These are phyloP conservation scores for Irpex rosettiformis DNA, from an alignment of 1,284 basidiomycete species.

Conservation along the genomic window DNA sequence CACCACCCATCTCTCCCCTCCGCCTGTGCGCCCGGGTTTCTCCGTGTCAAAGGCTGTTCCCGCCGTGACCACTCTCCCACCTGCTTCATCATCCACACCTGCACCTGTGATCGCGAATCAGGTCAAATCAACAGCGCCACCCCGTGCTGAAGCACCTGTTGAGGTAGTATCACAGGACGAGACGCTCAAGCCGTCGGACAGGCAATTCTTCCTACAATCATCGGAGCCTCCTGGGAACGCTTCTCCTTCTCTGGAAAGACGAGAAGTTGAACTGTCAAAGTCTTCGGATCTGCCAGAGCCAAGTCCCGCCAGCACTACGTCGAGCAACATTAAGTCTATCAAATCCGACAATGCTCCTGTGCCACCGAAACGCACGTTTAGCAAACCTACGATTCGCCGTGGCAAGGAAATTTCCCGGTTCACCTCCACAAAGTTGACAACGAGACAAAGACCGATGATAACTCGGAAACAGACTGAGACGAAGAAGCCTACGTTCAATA, in stretches of 20 bases:
- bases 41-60: conserved; percentile 11
- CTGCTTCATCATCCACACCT: conserved; percentile 9
- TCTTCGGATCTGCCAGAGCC: conserved; percentile 27
- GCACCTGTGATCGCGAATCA: conserved; percentile 5
- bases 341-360: conserved; percentile 20
- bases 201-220: conserved; percentile 42
- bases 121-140: conserved; percentile 6
- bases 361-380: conserved; percentile 10
- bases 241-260: conserved; percentile 33
- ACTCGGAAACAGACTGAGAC: conserved; percentile 18
- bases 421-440: conserved; percentile 2
- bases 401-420: conserved; percentile 10
- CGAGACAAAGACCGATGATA: conserved; percentile 7
- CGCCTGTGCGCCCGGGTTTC: conserved; percentile 22
- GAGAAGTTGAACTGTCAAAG: conserved; percentile 18
- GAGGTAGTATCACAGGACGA: conserved; percentile 21
- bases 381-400: conserved; percentile 14
- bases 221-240: conserved; percentile 36
- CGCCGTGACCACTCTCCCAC: conserved; percentile 8
- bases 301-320: conserved; percentile 31
- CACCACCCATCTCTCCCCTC: conserved; percentile 23
- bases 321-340: conserved; percentile 38
- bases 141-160: conserved; percentile 7
- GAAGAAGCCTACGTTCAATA: conserved; percentile 46
- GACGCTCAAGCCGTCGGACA: conserved; percentile 34